A percentile compares a stretch with the other conserved stretches of the same genome.
Evolutionary conservation across 73 alveolate genomes (phyloP).

Genomic region (Halteria grandinella): DNA sequence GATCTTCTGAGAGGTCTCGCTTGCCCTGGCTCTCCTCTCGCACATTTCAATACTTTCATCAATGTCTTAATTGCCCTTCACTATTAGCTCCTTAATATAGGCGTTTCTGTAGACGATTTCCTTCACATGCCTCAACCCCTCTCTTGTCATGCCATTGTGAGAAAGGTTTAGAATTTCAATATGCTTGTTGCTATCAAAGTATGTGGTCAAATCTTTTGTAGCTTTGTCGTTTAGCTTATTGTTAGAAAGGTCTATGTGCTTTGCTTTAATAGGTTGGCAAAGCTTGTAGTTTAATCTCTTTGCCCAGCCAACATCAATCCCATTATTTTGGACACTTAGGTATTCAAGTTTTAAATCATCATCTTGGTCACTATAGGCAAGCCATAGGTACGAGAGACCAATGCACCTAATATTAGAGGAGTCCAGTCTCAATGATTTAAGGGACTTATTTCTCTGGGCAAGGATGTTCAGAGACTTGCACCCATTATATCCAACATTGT

Average conservation of each 20-base stretch:
- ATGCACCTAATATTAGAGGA: neutral
- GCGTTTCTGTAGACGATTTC: neutral
- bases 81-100: neutral
- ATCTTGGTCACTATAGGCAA: slow-evolving; percentile 28
- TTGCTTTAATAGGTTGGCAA: slow-evolving; percentile 22
- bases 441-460: neutral
- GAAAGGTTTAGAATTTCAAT: neutral
- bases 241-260: neutral
- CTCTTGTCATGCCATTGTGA: slow-evolving; percentile 6
- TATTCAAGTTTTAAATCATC: slow-evolving; percentile 5
- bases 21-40: slow-evolving; percentile 17
- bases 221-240: slow-evolving; percentile 5
- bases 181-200: slow-evolving; percentile 1
- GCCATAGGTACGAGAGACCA: slow-evolving; percentile 23
- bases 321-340: neutral
- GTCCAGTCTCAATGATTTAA: neutral
- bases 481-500: slow-evolving; percentile 19
- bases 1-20: neutral
- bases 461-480: slow-evolving; percentile 11
- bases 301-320: slow-evolving; percentile 10
- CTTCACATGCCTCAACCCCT: slow-evolving; percentile 1
- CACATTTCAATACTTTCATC: slow-evolving; percentile 28
- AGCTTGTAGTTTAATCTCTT: slow-evolving; percentile 5
- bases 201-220: slow-evolving; percentile 7
- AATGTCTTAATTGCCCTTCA: slow-evolving; percentile 8